Base-by-base conservation (phyloP, 306 rosid species). In the Cucurbita ficifolia region DNA sequence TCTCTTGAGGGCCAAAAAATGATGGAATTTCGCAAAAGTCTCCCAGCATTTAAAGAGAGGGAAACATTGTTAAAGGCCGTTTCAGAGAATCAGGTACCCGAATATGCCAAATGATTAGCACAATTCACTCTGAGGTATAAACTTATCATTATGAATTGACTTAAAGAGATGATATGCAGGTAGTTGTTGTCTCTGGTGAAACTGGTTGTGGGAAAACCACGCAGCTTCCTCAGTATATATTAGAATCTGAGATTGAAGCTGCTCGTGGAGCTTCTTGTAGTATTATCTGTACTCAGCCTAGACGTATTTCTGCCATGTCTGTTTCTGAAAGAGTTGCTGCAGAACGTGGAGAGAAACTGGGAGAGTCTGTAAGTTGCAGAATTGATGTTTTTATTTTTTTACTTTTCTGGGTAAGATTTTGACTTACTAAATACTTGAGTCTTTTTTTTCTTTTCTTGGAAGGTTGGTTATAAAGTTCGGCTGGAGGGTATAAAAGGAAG, bases 381-480 rank as follows among this genome's bases (percentile, higher is more conserved):
- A 14, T 3, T 60, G 22, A 40, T 72, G 45, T 39, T 70, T 60
- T 75, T 56, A 62, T 35, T 10, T 53, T 53, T 74, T 60, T 40
- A 13, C 17, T 38, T 63, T 52, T 29, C 50, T 63, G 70, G 24
- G 7, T n/a, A 21, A 33, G 48, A 21, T 43, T 59, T 33, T 43
- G 17, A 54, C 77, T 40, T 46, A 19, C 40, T 45, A 60, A 46
- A 40, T 46, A 62, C 53, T 14, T 36, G 55, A 18, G 13, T 35
- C 45, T 63, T 71, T 52, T 56, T 63, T 71, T 56, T 45, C 40
- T 52, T 59, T 46, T 72, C 65, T 77, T 21, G 24, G 55, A 82
- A 94, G 99, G 97, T 94, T 81, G 99, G 99, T 76, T 94, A 86
- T 79, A 94, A 91, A 85, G 99, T 94, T 79, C 90, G 99, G 64